Conservation (phyloP, 345 rosid species). For the Citrus australasica region DNA sequence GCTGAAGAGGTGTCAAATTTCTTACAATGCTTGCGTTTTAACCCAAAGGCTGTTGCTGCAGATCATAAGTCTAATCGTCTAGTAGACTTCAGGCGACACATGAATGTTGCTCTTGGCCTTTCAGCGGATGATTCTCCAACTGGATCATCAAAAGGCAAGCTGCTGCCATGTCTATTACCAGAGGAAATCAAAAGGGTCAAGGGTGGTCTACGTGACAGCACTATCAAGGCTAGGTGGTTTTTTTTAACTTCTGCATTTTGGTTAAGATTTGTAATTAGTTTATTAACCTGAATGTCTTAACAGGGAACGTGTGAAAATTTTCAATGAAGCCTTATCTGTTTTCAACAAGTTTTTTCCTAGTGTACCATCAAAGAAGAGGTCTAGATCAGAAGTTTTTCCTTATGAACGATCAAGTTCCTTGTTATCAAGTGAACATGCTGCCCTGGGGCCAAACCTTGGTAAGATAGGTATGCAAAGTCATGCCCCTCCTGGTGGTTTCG, state of each 20-base stretch:
- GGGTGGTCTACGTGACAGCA: constrained; percentile 60
- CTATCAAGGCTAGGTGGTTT: constrained; percentile 79
- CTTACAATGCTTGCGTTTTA: constrained; percentile 69
- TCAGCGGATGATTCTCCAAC: constrained; percentile 70
- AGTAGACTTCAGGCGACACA: constrained; percentile 64
- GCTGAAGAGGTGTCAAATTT: constrained; percentile 72
- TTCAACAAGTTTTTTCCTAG: constrained; percentile 74
- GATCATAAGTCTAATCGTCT: constrained; percentile 76
- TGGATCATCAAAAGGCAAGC: constrained; percentile 58
- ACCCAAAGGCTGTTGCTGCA: constrained; percentile 69
- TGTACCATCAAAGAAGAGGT: constrained; percentile 80
- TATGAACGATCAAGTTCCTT: constrained; percentile 51
- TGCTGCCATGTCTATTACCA: constrained; percentile 42
- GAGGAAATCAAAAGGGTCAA: constrained; percentile 81
- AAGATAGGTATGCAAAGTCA: constrained; percentile 81
- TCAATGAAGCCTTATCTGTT: constrained; percentile 76
- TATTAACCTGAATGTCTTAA: constrained; percentile 27
- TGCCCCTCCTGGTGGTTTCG: constrained; percentile 49
- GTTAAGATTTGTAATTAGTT: constrained; percentile 22
- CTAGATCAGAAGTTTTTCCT: constrained; percentile 67
- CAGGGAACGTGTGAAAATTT: constrained; percentile 81
- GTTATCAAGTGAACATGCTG: constrained; percentile 58
- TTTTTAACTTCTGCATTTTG: constrained; percentile 24
- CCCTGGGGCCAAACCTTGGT: constrained; percentile 49
- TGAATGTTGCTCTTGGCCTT: constrained; percentile 71